Percentiles rank a stretch among this genome's conserved stretches.
Evolutionary conservation across 148 eudicot species (phyloP).

Genomic region (Rhododendron mucronatum): DNA sequence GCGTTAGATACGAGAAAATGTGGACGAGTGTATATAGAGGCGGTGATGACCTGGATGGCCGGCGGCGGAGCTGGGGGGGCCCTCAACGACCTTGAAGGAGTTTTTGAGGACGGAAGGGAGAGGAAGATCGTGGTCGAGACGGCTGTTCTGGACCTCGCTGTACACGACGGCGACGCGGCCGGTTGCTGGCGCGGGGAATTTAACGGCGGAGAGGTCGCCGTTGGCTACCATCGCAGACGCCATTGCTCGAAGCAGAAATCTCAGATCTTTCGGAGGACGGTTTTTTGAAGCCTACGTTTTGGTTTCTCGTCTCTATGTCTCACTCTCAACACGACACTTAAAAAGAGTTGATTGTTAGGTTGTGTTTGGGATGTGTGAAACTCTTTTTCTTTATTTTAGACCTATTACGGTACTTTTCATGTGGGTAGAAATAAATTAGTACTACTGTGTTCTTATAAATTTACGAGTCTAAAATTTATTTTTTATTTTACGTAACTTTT

Average conservation of each 20-base stretch:
- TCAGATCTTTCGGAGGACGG: slow-evolving; percentile 18
- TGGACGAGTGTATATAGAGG: neutral
- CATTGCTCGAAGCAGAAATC: slow-evolving; percentile 27
- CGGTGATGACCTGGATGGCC: slow-evolving; percentile 70
- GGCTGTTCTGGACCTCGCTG: slow-evolving; percentile 89
- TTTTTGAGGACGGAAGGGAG: slow-evolving; percentile 66
- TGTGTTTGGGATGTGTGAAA: neutral
- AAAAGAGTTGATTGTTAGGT: neutral
- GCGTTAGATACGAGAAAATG: neutral
- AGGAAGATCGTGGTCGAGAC: slow-evolving; percentile 74
- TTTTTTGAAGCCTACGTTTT: neutral
- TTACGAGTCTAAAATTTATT: too few relatives aligned
- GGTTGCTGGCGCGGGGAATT: slow-evolving; percentile 19
- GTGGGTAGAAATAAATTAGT: too few relatives aligned
- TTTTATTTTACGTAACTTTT: too few relatives aligned
- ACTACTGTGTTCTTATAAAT: too few relatives aligned
- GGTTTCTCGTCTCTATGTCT: neutral
- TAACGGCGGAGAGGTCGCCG: slow-evolving; percentile 27
- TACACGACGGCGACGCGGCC: slow-evolving; percentile 62
- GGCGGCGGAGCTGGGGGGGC: slow-evolving; percentile 90
- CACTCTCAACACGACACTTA: neutral
- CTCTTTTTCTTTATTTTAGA: neutral
- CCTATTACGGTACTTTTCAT: too few relatives aligned
- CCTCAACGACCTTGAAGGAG: slow-evolving; percentile 63
- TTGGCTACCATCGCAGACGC: slow-evolving; percentile 51